Conservation (phyloP, 75 land plant genomes). For the Isoetes taiwanensis region DNA sequence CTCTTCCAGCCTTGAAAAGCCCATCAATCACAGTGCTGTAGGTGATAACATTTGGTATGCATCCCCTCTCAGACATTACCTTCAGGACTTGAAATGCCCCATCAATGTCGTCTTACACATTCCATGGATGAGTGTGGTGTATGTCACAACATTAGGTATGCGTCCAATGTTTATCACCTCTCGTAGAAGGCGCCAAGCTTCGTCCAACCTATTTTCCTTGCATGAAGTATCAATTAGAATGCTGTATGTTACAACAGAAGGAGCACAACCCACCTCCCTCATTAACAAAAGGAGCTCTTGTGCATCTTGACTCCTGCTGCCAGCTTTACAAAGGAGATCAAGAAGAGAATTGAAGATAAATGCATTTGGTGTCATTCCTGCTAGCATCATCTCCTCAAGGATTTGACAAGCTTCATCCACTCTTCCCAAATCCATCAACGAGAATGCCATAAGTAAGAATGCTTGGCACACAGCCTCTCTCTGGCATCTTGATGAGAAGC, state of each 20-base stretch:
- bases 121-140: conserved; percentile 5
- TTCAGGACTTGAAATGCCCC: conserved; percentile 21
- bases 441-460: conserved; percentile 55
- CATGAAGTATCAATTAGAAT: conserved; percentile 48
- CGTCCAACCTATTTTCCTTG: conserved; percentile 25
- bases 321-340: conserved; percentile 57
- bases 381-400: conserved; percentile 37
- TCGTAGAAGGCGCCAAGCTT: conserved; percentile 33
- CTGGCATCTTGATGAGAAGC: conserved; percentile 32
- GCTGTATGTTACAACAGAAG: conserved; percentile 51
- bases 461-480: conserved; percentile 45
- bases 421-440: conserved; percentile 40
- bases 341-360: conserved; percentile 52
- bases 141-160: conserved; percentile 10
- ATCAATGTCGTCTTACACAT: conserved; percentile 4
- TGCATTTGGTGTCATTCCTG: conserved; percentile 41
- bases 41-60: conserved; percentile 27
- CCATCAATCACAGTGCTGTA: conserved; percentile 50
- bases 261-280: conserved; percentile 44
- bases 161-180: conserved; percentile 34
- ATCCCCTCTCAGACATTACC: conserved; percentile 21
- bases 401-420: conserved; percentile 39
- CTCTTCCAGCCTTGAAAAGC: conserved; percentile 19
- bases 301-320: conserved; percentile 29
- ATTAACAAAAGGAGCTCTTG: conserved; percentile 34